Conservation (phyloP, 2,329 filamentous ascomycete genomes). For the Diaporthe helianthi region DNA sequence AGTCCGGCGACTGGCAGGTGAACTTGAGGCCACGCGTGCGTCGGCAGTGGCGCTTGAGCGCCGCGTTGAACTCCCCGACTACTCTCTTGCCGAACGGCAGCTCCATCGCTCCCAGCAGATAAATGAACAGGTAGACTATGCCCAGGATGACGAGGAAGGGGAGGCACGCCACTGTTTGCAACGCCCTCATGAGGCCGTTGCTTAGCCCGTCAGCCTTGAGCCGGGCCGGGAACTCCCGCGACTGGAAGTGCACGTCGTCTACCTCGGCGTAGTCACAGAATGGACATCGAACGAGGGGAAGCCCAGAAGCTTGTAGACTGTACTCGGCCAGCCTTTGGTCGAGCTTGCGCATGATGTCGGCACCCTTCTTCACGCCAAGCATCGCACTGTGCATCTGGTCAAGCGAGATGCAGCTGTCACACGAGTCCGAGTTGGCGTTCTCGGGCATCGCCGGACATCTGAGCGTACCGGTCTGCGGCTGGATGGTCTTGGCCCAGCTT, state of each 20-base stretch:
- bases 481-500: constrained; percentile 83
- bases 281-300: constrained; percentile 83
- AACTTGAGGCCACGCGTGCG: constrained; percentile 79
- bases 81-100: constrained; percentile 52
- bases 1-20: constrained; percentile 73
- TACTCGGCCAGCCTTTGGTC: constrained; percentile 82
- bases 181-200: constrained; percentile 55
- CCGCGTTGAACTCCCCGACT: constrained; percentile 58
- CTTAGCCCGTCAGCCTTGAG: constrained; percentile 60
- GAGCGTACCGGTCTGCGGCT: constrained; percentile 75
- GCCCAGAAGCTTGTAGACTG: constrained; percentile 72
- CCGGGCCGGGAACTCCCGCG: constrained; percentile 60
- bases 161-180: constrained; percentile 60
- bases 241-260: constrained; percentile 75
- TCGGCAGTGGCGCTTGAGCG: constrained; percentile 72
- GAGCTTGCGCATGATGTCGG: constrained; percentile 75
- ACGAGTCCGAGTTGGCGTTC: constrained; percentile 59
- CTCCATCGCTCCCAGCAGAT: constrained; percentile 52
- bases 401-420: constrained; percentile 74
- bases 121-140: constrained; percentile 54
- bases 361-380: constrained; percentile 70
- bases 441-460: constrained; percentile 79
- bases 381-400: constrained; percentile 77
- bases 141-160: constrained; percentile 63
- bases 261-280: constrained; percentile 93